phyloP scores from a whole-genome alignment of 2,329 filamentous ascomycete genomes.

The Furcasterigmium sp. region DNA sequence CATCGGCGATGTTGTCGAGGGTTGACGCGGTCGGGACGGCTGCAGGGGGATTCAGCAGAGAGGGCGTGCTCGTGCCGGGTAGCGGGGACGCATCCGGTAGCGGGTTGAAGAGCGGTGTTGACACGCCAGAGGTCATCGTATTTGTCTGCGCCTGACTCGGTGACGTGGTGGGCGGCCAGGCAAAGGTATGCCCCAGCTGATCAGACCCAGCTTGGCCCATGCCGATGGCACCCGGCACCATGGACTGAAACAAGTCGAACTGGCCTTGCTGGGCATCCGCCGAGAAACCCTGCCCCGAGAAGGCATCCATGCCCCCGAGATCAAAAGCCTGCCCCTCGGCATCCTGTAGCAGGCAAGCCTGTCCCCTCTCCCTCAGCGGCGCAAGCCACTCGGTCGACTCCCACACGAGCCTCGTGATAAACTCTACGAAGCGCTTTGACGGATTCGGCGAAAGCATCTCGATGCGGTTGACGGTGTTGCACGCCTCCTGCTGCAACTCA shows the following conservation, averaged over 20 bases:
- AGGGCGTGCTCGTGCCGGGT: background rate
- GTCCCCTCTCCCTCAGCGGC: conserved; percentile 2
- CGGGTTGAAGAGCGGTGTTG: background rate
- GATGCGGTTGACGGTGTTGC: conserved; percentile 7
- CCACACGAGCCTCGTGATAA: conserved; percentile 4
- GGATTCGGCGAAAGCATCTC: conserved; percentile 8
- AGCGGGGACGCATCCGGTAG: background rate
- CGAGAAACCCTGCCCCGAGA: background rate
- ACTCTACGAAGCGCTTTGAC: conserved; percentile 6
- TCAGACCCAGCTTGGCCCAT: no score
- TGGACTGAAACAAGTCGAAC: background rate
- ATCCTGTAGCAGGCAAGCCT: background rate
- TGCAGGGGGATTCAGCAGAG: no score
- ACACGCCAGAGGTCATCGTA: background rate
- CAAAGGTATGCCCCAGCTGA: no score
- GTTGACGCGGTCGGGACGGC: no score
- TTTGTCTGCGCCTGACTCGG: no score
- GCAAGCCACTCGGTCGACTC: conserved; percentile 5
- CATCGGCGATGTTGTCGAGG: background rate
- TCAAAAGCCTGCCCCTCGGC: background rate
- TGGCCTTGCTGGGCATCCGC: background rate
- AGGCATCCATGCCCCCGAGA: background rate
- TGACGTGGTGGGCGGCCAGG: no score
- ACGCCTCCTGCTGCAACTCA: conserved; percentile 14
- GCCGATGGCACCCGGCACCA: no score